Evolutionary conservation across 176 grass and related monocot species (phyloP).

Genomic region (Carex parvula): DNA sequence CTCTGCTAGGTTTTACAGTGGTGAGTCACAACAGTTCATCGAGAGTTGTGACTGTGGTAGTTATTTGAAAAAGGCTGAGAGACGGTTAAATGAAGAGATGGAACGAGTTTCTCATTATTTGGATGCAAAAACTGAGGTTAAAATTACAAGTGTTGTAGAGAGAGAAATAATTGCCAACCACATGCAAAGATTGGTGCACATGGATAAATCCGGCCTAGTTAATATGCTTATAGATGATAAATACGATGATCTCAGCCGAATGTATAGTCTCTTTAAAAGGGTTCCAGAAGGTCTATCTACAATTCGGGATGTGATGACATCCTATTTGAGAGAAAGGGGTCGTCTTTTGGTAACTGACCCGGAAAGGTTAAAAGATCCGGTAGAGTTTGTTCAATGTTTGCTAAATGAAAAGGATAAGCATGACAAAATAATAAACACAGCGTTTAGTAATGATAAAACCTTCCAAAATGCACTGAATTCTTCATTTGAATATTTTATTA

Average conservation of each 20-base stretch:
- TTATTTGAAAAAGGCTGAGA: conserved; percentile 88
- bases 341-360: conserved; percentile 76
- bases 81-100: conserved; percentile 88
- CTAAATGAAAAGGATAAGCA: conserved; percentile 92
- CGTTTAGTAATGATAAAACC: conserved; percentile 92
- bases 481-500: conserved; percentile 94
- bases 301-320: conserved; percentile 81
- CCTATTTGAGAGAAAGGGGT: conserved; percentile 79
- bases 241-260: conserved; percentile 70
- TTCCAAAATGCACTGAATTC: conserved; percentile 96
- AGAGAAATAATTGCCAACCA: conserved; percentile 97
- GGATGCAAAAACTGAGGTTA: conserved; percentile 71
- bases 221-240: conserved; percentile 91
- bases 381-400: conserved; percentile 88
- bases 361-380: conserved; percentile 87
- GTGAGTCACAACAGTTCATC: conserved; percentile 77
- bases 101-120: conserved; percentile 93
- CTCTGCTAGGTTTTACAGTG: conserved; percentile 78
- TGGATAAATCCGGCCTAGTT: conserved; percentile 92
- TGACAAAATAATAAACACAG: conserved; percentile 86
- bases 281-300: conserved; percentile 78
- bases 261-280: conserved; percentile 83
- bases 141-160: conserved; percentile 91
- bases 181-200: conserved; percentile 86
- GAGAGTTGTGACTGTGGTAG: conserved; percentile 85